Evolutionary conservation across 495 filamentous ascomycete genomes (phyloP).

Genomic region (Entonaema liquescens): DNA sequence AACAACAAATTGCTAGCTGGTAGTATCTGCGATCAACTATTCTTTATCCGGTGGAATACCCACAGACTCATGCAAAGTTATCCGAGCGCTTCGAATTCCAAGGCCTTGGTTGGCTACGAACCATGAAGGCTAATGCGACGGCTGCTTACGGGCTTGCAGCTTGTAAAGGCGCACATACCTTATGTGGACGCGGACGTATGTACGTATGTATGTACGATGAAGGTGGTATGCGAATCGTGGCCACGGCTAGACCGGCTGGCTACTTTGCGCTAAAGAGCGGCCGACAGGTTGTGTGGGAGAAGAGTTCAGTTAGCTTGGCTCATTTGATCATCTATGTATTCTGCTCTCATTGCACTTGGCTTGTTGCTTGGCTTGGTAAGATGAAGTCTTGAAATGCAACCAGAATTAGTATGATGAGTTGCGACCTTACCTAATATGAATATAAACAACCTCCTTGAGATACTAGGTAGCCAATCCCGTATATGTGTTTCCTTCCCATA

Average conservation of each 20-base stretch:
- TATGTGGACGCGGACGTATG: background rate
- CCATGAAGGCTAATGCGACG: conserved; percentile 32
- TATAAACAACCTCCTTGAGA: background rate
- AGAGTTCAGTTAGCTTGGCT: conserved; percentile 3
- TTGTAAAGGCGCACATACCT: background rate
- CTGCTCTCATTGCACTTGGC: background rate
- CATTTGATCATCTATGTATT: background rate
- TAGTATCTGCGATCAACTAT: conserved; percentile 25
- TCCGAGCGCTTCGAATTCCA: conserved; percentile 33
- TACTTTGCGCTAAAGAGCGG: conserved; percentile 26
- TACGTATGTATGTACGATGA: background rate
- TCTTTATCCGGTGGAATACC: conserved; percentile 42
- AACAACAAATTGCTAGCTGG: conserved; percentile 22
- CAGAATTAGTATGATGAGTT: background rate
- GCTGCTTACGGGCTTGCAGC: conserved; percentile 39
- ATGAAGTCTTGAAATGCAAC: background rate
- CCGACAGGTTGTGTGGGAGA: conserved; percentile 21
- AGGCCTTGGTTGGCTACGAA: conserved; percentile 26
- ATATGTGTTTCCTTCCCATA: background rate
- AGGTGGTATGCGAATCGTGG: conserved; percentile 31
- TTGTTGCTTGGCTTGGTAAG: background rate
- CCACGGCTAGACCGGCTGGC: conserved; percentile 31
- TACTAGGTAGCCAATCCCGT: too few relatives aligned
- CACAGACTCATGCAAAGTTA: conserved; percentile 41
- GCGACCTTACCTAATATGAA: background rate